Conservation (phyloP, 2,329 filamentous ascomycete species). For the Sporothrix globosa region DNA sequence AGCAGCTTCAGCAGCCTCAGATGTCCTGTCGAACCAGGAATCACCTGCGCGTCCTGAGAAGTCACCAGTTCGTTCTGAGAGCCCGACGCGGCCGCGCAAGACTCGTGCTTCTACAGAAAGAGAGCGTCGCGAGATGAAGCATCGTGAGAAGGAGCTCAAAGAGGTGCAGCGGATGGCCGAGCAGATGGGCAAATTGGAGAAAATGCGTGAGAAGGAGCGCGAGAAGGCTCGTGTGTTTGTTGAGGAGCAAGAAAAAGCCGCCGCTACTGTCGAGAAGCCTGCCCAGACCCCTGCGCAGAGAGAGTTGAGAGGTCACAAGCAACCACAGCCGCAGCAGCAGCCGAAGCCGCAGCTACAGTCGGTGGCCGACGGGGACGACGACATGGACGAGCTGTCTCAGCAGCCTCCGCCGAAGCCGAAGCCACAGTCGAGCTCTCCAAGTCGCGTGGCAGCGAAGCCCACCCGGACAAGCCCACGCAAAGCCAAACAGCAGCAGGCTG, state of each 20-base stretch:
- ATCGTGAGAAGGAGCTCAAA: slow-evolving; percentile 62
- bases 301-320: slow-evolving; percentile 57
- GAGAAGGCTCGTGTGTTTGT: slow-evolving; percentile 66
- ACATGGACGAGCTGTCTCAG: slow-evolving; percentile 32
- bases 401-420: slow-evolving; percentile 32
- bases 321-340: slow-evolving; percentile 6
- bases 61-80: slow-evolving; percentile 44
- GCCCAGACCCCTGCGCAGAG: slow-evolving; percentile 50
- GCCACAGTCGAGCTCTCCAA: slow-evolving; percentile 37
- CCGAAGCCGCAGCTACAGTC: background rate
- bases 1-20: slow-evolving; percentile 29
- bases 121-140: slow-evolving; percentile 60
- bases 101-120: slow-evolving; percentile 63
- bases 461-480: slow-evolving; percentile 59
- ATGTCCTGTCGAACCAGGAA: background rate
- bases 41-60: slow-evolving; percentile 28
- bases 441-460: slow-evolving; percentile 50
- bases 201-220: slow-evolving; percentile 70
- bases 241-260: slow-evolving; percentile 59
- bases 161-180: slow-evolving; percentile 65
- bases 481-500: slow-evolving; percentile 44
- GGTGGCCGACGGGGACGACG: slow-evolving; percentile 35
- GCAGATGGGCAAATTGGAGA: slow-evolving; percentile 65
- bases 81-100: slow-evolving; percentile 52
- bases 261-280: slow-evolving; percentile 52